These are phyloP conservation scores for Chaetoscypha palmicola DNA, from an alignment of 2,329 filamentous ascomycete species.

Conservation along the genomic window DNA sequence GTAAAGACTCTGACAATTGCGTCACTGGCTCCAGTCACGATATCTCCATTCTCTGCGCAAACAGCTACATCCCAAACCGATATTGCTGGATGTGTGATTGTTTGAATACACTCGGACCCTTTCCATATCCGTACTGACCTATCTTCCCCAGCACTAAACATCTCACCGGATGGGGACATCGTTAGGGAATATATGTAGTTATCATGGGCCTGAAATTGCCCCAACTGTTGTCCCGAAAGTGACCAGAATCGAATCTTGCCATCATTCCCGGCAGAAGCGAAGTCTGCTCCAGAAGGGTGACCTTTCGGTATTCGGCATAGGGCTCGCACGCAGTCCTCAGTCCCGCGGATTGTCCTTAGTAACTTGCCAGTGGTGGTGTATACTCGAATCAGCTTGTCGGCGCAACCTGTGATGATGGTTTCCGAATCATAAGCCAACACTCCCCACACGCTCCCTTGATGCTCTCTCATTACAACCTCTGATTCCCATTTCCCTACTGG, in stretches of 20 bases:
- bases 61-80: slow-evolving; percentile 93
- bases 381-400: slow-evolving; percentile 82
- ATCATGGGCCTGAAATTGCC: slow-evolving; percentile 78
- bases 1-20: slow-evolving; percentile 80
- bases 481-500: slow-evolving; percentile 77
- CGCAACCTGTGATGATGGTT: slow-evolving; percentile 83
- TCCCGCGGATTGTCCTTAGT: slow-evolving; percentile 57
- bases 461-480: slow-evolving; percentile 63
- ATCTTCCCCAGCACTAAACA: slow-evolving; percentile 90
- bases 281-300: slow-evolving; percentile 79
- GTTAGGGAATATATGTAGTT: slow-evolving; percentile 89
- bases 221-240: slow-evolving; percentile 67
- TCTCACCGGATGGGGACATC: slow-evolving; percentile 70
- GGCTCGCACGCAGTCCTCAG: slow-evolving; percentile 80
- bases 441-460: slow-evolving; percentile 83
- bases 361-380: slow-evolving; percentile 63
- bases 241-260: slow-evolving; percentile 84
- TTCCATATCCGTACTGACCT: slow-evolving; percentile 89
- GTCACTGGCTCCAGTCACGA: slow-evolving; percentile 90
- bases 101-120: slow-evolving; percentile 77
- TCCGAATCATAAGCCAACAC: slow-evolving; percentile 75
- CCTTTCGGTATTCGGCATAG: slow-evolving; percentile 70
- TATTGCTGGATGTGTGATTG: slow-evolving; percentile 93
- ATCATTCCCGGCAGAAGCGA: slow-evolving; percentile 92
- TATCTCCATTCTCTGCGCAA: slow-evolving; percentile 76